Evolutionary conservation across 2,329 filamentous ascomycete genomes (phyloP).

Genomic region (Exophiala spinifera): DNA sequence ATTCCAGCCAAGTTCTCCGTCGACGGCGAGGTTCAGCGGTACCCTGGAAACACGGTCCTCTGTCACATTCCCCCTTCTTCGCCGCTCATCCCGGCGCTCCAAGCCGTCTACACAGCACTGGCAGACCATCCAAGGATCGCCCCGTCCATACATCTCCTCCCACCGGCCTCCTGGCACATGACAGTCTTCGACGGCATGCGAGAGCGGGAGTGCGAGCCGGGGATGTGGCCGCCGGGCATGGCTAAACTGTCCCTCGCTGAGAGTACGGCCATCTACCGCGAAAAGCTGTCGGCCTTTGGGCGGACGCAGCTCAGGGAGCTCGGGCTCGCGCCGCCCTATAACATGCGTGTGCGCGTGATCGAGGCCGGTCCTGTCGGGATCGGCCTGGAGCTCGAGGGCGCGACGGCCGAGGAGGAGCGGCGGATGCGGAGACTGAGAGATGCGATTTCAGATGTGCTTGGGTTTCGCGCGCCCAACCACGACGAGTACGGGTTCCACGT

Average conservation of each 20-base stretch:
- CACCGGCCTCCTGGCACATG: background rate
- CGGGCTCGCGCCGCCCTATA: background rate
- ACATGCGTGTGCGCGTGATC: background rate
- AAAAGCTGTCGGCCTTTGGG: background rate
- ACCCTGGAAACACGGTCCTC: background rate
- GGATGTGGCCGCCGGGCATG: background rate
- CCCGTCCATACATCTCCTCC: background rate
- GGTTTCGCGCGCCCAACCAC: slow-evolving; percentile 1
- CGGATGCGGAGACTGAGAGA: background rate
- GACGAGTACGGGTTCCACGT: background rate
- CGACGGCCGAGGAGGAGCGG: background rate
- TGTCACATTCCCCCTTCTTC: background rate
- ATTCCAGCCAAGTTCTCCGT: background rate
- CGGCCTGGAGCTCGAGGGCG: background rate
- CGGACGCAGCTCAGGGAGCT: background rate
- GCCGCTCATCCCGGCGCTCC: background rate
- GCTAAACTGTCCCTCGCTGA: background rate
- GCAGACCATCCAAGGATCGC: background rate
- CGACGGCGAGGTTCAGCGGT: background rate
- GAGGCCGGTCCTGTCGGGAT: background rate
- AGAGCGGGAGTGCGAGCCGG: background rate
- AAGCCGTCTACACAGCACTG: background rate
- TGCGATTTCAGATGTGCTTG: background rate
- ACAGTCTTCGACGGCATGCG: background rate
- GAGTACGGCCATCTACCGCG: background rate